A percentile compares a stretch with the other conserved stretches of the same genome.
phyloP scores from a whole-genome alignment of 2,329 filamentous ascomycete species.

The Apiospora malaysiana region DNA sequence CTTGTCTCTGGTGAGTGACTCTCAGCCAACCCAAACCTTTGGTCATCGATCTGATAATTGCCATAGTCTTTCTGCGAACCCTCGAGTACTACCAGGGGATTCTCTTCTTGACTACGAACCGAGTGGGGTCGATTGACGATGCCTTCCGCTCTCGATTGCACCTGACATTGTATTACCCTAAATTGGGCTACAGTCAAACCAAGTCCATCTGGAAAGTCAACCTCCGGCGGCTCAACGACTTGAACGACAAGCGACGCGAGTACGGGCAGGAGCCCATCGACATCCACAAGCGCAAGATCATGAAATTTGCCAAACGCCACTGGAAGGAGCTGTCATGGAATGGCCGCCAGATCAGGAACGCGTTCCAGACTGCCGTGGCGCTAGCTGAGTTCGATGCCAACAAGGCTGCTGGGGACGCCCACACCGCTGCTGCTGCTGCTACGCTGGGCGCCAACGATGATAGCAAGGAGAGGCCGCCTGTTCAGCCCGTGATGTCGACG shows the following conservation, averaged over 20 bases:
- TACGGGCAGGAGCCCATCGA: background rate
- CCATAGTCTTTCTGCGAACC: constrained; percentile 6
- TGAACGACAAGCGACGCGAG: constrained; percentile 25
- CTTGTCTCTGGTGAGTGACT: constrained; percentile 7
- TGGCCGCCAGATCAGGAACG: constrained; percentile 26
- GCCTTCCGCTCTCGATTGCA: constrained; percentile 36
- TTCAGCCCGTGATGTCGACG: constrained; percentile 18
- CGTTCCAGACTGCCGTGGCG: constrained; percentile 23
- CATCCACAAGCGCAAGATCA: background rate
- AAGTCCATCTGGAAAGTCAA: background rate
- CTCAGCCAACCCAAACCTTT: too few species aligned
- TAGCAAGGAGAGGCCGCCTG: background rate
- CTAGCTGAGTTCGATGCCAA: constrained; percentile 21
- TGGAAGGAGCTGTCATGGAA: constrained; percentile 20
- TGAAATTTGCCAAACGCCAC: constrained; percentile 13
- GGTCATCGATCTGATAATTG: too few species aligned
- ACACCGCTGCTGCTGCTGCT: background rate
- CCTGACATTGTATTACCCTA: constrained; percentile 39
- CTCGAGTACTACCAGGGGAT: constrained; percentile 43
- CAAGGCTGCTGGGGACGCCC: background rate
- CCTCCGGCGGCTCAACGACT: constrained; percentile 23
- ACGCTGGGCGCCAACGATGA: too few species aligned
- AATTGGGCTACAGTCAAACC: constrained; percentile 22
- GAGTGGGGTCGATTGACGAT: constrained; percentile 36
- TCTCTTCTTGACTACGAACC: constrained; percentile 45